phyloP scores from a whole-genome alignment of 1,139 yeast genomes.

The Meyerozyma carpophila region DNA sequence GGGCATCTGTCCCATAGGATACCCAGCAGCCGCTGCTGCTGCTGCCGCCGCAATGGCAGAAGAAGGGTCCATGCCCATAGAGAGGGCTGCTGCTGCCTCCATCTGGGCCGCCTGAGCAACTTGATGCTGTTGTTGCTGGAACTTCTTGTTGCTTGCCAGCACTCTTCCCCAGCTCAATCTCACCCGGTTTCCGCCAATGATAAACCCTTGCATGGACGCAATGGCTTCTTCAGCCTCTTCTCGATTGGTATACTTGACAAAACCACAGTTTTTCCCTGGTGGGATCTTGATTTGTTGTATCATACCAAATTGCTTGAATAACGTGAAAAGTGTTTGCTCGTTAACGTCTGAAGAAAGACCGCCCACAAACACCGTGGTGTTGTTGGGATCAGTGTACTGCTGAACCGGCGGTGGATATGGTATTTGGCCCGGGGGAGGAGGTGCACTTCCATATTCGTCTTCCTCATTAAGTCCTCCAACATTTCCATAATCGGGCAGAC shows the following conservation, averaged over 20 bases:
- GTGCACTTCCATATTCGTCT: background rate
- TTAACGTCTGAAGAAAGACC: constrained; percentile 73
- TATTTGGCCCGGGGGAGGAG: background rate
- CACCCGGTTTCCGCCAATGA: constrained; percentile 80
- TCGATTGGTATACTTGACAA: constrained; percentile 74
- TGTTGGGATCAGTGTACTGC: constrained; percentile 64
- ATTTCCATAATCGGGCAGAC: background rate
- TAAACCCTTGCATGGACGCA: constrained; percentile 87
- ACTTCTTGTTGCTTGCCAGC: constrained; percentile 22
- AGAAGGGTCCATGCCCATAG: constrained; percentile 34
- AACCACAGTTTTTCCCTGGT: constrained; percentile 90
- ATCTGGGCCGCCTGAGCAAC: constrained; percentile 30
- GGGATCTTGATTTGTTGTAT: constrained; percentile 86
- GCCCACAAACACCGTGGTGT: constrained; percentile 93
- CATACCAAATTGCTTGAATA: constrained; percentile 80
- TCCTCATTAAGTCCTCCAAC: background rate
- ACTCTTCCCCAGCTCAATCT: constrained; percentile 87
- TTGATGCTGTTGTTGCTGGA: constrained; percentile 30
- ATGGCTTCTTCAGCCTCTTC: constrained; percentile 89
- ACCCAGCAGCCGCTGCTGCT: constrained; percentile 12
- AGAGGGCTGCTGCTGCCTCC: constrained; percentile 31
- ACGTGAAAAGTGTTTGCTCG: constrained; percentile 68
- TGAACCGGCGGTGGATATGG: constrained; percentile 4
- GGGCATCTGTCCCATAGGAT: constrained; percentile 5
- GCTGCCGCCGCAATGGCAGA: constrained; percentile 17